Conservation (phyloP, 2,329 filamentous ascomycete species). For the Cordyceps fumosorosea region DNA sequence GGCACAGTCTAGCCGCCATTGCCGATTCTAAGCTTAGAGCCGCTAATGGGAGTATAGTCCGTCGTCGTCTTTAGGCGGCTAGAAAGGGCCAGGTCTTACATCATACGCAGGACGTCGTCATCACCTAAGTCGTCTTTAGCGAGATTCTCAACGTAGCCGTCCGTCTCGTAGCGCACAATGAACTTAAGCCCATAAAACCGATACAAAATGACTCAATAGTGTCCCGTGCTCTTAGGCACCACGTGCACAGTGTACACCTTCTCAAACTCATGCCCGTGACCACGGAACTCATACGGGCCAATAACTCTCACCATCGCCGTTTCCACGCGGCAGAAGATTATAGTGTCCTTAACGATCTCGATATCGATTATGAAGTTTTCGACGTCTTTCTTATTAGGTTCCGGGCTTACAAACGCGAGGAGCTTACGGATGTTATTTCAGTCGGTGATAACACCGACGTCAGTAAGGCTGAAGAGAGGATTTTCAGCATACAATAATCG, state of each 20-base stretch:
- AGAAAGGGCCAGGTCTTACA: background rate
- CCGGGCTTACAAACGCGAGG: slow-evolving; percentile 33
- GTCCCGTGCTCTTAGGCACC: slow-evolving; percentile 32
- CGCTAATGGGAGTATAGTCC: slow-evolving; percentile 1
- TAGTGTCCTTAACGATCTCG: slow-evolving; percentile 32
- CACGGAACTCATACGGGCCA: slow-evolving; percentile 29
- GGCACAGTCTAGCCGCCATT: slow-evolving; percentile 26
- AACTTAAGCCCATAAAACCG: slow-evolving; percentile 33
- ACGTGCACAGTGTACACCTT: slow-evolving; percentile 33
- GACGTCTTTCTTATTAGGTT: slow-evolving; percentile 17
- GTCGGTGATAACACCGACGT: slow-evolving; percentile 37
- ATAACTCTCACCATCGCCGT: slow-evolving; percentile 23
- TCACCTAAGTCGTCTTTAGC: background rate
- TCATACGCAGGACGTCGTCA: background rate
- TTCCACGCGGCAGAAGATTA: slow-evolving; percentile 32
- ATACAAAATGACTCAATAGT: slow-evolving; percentile 41
- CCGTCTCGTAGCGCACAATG: slow-evolving; percentile 37
- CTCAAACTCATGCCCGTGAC: slow-evolving; percentile 39
- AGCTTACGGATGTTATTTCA: slow-evolving; percentile 44
- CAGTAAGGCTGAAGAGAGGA: slow-evolving; percentile 32
- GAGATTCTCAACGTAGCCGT: slow-evolving; percentile 32
- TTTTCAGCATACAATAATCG: slow-evolving; percentile 33
- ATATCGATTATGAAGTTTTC: slow-evolving; percentile 35
- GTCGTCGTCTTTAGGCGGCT: too few species aligned
- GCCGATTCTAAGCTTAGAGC: slow-evolving; percentile 25